A percentile compares a stretch with the other conserved stretches of the same genome.
These are phyloP conservation scores for Talaromyces sp. DNA, from an alignment of 2,329 filamentous ascomycete genomes.

Conservation along the genomic window DNA sequence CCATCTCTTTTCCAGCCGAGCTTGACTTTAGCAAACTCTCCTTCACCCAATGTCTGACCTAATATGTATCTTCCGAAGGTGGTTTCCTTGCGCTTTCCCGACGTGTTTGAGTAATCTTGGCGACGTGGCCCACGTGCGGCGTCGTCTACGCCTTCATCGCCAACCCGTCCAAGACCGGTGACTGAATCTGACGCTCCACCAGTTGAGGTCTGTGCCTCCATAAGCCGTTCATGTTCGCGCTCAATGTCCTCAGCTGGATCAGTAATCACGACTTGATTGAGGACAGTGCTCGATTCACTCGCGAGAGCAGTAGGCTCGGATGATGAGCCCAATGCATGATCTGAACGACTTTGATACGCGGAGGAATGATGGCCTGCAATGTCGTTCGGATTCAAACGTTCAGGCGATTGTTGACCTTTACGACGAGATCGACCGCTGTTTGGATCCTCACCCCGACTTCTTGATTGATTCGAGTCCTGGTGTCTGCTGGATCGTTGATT, in stretches of 20 bases:
- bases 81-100: constrained; percentile 65
- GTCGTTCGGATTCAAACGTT: constrained; percentile 47
- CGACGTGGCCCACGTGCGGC: constrained; percentile 42
- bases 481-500: constrained; percentile 54
- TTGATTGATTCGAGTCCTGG: constrained; percentile 35
- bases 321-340: constrained; percentile 51
- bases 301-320: constrained; percentile 61
- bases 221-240: constrained; percentile 68
- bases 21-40: constrained; percentile 98
- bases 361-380: constrained; percentile 37
- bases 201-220: constrained; percentile 54
- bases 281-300: constrained; percentile 74
- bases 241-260: constrained; percentile 72
- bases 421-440: constrained; percentile 47
- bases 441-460: constrained; percentile 40
- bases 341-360: constrained; percentile 33
- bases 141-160: constrained; percentile 52
- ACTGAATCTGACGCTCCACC: constrained; percentile 47
- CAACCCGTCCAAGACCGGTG: constrained; percentile 50
- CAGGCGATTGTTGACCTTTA: constrained; percentile 48
- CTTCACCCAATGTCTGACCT: constrained; percentile 93
- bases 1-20: constrained; percentile 97
- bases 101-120: constrained; percentile 57
- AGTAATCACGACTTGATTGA: constrained; percentile 74
- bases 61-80: constrained; percentile 96